phyloP scores from a whole-genome alignment of 768 basidiomycete species.

The Trametes punicea region DNA sequence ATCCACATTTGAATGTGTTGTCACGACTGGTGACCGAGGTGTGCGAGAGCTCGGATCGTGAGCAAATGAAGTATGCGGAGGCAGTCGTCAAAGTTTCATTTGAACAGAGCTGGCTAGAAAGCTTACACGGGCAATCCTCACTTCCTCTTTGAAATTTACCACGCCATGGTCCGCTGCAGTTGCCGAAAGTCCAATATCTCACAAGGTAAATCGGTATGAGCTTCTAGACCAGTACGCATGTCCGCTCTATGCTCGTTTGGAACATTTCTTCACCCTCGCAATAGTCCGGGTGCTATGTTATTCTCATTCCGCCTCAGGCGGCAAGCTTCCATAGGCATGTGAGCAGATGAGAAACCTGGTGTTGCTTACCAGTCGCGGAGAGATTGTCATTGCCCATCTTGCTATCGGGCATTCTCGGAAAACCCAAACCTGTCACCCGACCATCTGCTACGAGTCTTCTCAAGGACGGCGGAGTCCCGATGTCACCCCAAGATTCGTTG shows the following conservation, averaged over 20 bases:
- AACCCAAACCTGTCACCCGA: too few species aligned
- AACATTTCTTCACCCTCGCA: background rate
- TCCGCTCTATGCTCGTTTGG: background rate
- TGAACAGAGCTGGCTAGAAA: constrained; percentile 12
- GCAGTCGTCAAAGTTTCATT: constrained; percentile 21
- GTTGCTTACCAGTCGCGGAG: too few species aligned
- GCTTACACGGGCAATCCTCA: constrained; percentile 4
- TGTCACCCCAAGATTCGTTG: too few species aligned
- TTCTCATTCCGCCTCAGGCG: background rate
- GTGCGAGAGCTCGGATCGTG: constrained; percentile 13
- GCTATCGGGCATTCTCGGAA: too few species aligned
- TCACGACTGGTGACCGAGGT: constrained; percentile 17
- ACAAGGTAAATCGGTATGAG: background rate
- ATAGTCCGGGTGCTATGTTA: background rate
- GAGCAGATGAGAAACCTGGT: too few species aligned
- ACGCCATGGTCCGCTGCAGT: background rate
- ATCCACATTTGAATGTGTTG: background rate
- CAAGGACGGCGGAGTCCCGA: too few species aligned
- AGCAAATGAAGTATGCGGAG: constrained; percentile 4
- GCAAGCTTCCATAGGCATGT: background rate
- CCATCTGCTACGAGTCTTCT: too few species aligned
- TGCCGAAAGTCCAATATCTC: background rate
- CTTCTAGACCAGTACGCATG: background rate
- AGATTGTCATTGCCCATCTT: too few species aligned
- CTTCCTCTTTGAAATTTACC: background rate